phyloP scores from a whole-genome alignment of 805 yeast species.

The Suhomyces sp. region DNA sequence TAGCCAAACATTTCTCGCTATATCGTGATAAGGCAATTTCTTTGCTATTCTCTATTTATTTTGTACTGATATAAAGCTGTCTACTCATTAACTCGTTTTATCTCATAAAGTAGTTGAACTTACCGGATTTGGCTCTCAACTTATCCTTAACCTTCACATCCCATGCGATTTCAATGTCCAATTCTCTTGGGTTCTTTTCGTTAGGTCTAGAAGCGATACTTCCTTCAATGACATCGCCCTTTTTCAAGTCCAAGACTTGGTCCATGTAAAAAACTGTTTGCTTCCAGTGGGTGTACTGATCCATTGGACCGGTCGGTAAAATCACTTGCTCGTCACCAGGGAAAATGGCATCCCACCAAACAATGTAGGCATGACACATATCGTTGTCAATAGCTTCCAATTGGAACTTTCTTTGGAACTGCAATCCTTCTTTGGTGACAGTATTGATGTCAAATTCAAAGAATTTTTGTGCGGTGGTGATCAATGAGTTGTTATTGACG shows the following conservation, averaged over 20 bases:
- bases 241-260: slow-evolving; percentile 71
- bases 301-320: slow-evolving; percentile 93
- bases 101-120: slow-evolving; percentile 69
- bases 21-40: background rate
- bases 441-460: slow-evolving; percentile 88
- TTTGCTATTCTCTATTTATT: background rate
- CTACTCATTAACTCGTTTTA: slow-evolving; percentile 20
- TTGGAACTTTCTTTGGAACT: slow-evolving; percentile 68
- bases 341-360: slow-evolving; percentile 95
- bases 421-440: slow-evolving; percentile 75
- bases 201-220: slow-evolving; percentile 75
- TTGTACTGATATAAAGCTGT: background rate
- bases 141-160: slow-evolving; percentile 44
- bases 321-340: slow-evolving; percentile 64
- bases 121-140: slow-evolving; percentile 55
- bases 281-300: slow-evolving; percentile 97
- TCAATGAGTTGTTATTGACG: slow-evolving; percentile 70
- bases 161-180: slow-evolving; percentile 76
- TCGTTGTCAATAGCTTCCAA: slow-evolving; percentile 77
- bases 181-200: slow-evolving; percentile 75
- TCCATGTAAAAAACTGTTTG: slow-evolving; percentile 91
- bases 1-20: background rate
- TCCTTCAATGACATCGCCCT: slow-evolving; percentile 76
- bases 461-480: slow-evolving; percentile 71
- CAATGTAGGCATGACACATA: slow-evolving; percentile 79